These are phyloP conservation scores for Datisca glomerata DNA, from an alignment of 306 rosid species.

Conservation along the genomic window DNA sequence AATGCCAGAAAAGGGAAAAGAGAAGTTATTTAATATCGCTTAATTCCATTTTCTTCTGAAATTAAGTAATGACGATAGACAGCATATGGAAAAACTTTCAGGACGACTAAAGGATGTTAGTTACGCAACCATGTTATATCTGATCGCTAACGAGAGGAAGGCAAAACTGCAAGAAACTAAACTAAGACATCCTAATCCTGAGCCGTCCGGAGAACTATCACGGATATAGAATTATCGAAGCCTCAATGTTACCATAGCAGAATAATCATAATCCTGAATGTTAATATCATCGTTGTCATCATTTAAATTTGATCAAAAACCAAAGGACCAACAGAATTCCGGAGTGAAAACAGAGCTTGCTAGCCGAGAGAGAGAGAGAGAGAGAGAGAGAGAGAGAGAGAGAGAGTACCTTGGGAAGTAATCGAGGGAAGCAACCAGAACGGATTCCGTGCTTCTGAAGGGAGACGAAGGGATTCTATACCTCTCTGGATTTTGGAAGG, in stretches of 20 bases:
- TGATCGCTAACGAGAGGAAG: no score
- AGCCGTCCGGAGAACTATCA: no score
- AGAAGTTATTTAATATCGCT: not conserved
- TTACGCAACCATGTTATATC: no score
- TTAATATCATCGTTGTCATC: not conserved
- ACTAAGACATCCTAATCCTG: no score
- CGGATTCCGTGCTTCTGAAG: no score
- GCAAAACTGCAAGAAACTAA: no score
- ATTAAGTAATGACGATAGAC: no score
- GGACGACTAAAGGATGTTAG: no score
- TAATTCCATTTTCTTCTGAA: not conserved
- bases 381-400: conserved; percentile 1
- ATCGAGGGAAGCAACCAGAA: not conserved
- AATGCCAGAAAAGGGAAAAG: not conserved
- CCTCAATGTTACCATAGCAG: no score
- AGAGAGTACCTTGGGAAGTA: not conserved
- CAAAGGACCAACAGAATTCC: not conserved
- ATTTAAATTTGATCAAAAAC: not conserved
- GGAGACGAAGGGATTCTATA: no score
- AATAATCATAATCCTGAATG: not conserved
- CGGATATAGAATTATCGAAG: no score
- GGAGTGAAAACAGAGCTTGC: not conserved
- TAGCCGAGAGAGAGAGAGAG: not conserved
- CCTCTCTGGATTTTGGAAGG: no score
- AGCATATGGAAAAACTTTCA: not conserved